Evolutionary conservation across 345 rosid species (phyloP), one percentile per base, ranked within the genome.

Genomic region (Lepidium aucheri): DNA sequence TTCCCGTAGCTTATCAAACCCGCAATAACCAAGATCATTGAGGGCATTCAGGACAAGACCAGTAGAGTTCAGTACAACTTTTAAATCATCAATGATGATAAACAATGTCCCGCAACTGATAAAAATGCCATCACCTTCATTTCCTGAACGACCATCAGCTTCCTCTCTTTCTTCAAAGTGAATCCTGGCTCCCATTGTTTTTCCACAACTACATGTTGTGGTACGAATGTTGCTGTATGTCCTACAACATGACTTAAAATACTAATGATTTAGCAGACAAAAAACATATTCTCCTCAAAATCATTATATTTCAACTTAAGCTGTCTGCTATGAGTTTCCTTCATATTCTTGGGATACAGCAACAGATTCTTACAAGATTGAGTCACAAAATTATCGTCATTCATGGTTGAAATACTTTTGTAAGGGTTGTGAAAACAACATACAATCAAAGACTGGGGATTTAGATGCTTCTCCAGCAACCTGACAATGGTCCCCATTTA

Each of bases 401-500:
- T 32, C 49, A 53, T 33, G 20, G 16, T 28, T 12, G 9, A 8
- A 16, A 66, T 18, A 40, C 52, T 41, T 42, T 1, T 3, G 34
- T 28, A 41, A n/a, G 41, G 30, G 6, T 53, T 66, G 10, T 13
- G 16, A 1, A 32, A 40, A 36, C 70, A 26, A 4, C 61, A 53
- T 0, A 53, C 9, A 34, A 22, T 10, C 40, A 36, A 20, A 12
- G 10, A 1, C 9, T 18, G 22, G 0, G 8, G 4, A 11, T 40
- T 13, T 3, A 36, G 28, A 39, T 58, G 49, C 12, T 40, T 8
- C 35, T 13, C 10, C 4, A 17, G 34, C 38, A 59, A 39, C 12
- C 72, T 18, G 18, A 60, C 43, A 12, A 70, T 59, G n/a, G 72
- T 51, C 12, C 72, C 75, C 17, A 71, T 8, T 0, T 76, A 73